Base-by-base conservation (phyloP, 2,329 filamentous ascomycete genomes). In the Claviceps arundinis region DNA sequence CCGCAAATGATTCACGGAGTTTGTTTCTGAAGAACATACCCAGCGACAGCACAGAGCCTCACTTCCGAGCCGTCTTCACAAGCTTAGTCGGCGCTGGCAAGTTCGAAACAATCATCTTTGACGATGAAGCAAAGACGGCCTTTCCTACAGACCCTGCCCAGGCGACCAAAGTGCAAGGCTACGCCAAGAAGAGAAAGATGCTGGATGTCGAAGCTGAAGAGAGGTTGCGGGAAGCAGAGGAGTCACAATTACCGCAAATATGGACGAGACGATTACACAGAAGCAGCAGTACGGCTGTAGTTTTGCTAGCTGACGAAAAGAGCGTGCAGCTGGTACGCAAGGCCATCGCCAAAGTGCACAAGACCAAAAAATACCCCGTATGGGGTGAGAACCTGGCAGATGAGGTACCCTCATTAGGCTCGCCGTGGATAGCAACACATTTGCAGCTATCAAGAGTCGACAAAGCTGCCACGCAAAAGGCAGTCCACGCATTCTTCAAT, bases 11-110 rank as follows among this genome's bases (percentile, higher is more conserved):
- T 60, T 72, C 80, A 16, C 83, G 90, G 59, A 89, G 87, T 55
- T 76, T 98, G 17, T 98, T 95, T 68, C 65, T 95, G n/a, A 86
- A 90, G 57, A 97, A 98, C 62, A 71, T 94, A 1, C 93, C 93
- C 6, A 75, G 85, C 56, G 90, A 96, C 64, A 84, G 88, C 54
- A 94, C 88, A 4, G 83, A 88, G 52, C 67, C 74, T 1, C 87
- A 90, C 60, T 75, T 97, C 43, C 82, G 88, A 45, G 75, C 82
- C 43, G 71, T 97, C 0, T 94, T 97, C 59, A 71, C 80, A 1
- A 73, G 77, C 1, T 78, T 94, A 16, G 76, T 96, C 0, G 85
- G 87, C 8, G 82, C 85, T 0, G 87, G 86, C 2, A 77, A 85
- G 47, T 85, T 97, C 47, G 88, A 95, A 66, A 75, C 72, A 50